Percentiles rank a stretch among this genome's conserved stretches.
These are phyloP conservation scores for Arthrobotrys iridis DNA, from an alignment of 2,329 filamentous ascomycete genomes.

Conservation along the genomic window DNA sequence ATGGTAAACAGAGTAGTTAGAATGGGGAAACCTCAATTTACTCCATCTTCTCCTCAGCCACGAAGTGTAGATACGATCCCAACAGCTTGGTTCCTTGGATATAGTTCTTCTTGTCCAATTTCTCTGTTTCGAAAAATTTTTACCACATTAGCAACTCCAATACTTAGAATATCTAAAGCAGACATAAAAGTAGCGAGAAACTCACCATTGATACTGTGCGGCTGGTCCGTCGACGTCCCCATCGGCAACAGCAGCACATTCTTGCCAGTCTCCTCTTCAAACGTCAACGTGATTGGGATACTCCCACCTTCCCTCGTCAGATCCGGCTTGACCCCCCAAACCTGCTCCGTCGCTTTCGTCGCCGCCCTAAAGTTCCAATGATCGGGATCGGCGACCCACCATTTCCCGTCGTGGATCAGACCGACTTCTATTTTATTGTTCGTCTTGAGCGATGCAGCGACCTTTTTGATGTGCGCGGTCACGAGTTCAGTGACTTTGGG, in stretches of 20 bases:
- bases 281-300: constrained; percentile 95
- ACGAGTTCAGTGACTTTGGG: constrained; percentile 87
- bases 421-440: constrained; percentile 90
- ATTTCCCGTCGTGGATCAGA: constrained; percentile 91
- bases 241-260: constrained; percentile 95
- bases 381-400: constrained; percentile 97
- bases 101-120: constrained; percentile 91
- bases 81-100: constrained; percentile 97
- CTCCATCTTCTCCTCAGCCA: constrained; percentile 81
- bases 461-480: constrained; percentile 81
- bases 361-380: constrained; percentile 99
- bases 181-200: too few species aligned
- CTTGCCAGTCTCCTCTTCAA: constrained; percentile 97
- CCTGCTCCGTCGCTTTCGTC: constrained; percentile 92
- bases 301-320: constrained; percentile 95
- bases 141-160: not conserved
- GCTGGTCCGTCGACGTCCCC: constrained; percentile 95
- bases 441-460: constrained; percentile 85
- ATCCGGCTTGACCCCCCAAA: constrained; percentile 92
- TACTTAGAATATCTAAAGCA: not conserved
- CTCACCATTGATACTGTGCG: constrained; percentile 98
- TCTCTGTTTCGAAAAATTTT: constrained; percentile 55
- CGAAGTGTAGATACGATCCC: constrained; percentile 94
- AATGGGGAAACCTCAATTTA: constrained; percentile 6
- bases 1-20: too few species aligned